Conservation (phyloP, 192 early-diverging fungal species). For the Podila epicladia region DNA sequence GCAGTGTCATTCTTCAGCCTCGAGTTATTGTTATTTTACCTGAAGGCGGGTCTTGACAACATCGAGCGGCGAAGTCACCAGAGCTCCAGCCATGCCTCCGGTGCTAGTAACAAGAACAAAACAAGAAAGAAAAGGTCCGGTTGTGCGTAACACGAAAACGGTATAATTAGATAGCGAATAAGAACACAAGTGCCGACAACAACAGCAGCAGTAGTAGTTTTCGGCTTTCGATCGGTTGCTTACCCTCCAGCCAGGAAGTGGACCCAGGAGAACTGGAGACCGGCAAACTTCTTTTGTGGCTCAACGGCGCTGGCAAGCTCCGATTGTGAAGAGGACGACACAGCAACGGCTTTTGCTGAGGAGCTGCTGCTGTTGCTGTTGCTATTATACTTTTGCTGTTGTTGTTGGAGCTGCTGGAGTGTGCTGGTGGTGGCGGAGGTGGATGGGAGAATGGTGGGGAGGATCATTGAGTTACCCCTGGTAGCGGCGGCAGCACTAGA, state of each 20-base stretch:
- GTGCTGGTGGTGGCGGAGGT: constrained; percentile 40
- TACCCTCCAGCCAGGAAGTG: constrained; percentile 80
- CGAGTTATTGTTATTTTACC: constrained; percentile 49
- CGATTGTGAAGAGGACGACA: background rate
- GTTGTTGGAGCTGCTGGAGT: constrained; percentile 20
- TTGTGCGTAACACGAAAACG: too few species aligned
- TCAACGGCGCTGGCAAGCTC: constrained; percentile 3
- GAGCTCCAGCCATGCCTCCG: constrained; percentile 84
- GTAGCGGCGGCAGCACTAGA: constrained; percentile 48
- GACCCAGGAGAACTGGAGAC: constrained; percentile 53
- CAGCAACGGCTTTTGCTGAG: constrained; percentile 1
- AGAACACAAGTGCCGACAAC: background rate
- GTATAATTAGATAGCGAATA: background rate
- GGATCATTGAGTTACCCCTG: constrained; percentile 31
- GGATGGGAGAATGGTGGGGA: constrained; percentile 44
- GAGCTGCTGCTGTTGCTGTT: constrained; percentile 5
- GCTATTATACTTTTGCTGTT: constrained; percentile 2
- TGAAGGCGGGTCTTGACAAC: constrained; percentile 96
- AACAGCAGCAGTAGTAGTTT: background rate
- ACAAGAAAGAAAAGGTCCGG: background rate
- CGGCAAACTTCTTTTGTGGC: constrained; percentile 28
- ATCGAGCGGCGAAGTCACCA: constrained; percentile 91
- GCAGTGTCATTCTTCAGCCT: background rate
- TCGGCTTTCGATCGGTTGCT: background rate
- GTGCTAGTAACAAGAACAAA: constrained; percentile 49